phyloP scores from a whole-genome alignment of 305 asterid genomes.

The Nicotiana rustica region DNA sequence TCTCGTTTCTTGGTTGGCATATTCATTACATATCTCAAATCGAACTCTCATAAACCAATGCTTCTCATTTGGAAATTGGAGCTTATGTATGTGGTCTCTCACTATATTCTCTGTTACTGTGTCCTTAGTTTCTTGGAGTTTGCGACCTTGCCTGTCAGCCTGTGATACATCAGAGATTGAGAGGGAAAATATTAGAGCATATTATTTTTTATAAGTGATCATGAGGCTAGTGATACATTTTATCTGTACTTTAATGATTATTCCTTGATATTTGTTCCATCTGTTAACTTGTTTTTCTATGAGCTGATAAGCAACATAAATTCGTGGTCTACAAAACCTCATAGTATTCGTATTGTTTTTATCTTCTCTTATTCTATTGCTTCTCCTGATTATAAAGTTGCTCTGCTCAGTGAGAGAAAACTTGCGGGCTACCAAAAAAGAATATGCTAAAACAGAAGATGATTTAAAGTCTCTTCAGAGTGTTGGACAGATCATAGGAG shows the following conservation, averaged over 20 bases:
- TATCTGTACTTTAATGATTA: background rate
- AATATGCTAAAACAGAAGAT: constrained; percentile 90
- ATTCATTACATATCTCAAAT: background rate
- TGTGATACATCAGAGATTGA: background rate
- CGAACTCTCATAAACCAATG: background rate
- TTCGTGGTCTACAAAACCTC: background rate
- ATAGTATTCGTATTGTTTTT: background rate
- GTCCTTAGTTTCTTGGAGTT: background rate
- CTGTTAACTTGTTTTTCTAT: background rate
- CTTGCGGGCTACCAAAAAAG: constrained; percentile 80
- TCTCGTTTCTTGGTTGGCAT: background rate
- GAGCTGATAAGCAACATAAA: background rate
- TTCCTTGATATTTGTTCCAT: background rate
- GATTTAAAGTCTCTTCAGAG: constrained; percentile 97
- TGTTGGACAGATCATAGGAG: constrained; percentile 98
- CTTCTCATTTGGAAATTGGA: background rate
- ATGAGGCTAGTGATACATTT: background rate
- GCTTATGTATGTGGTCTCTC: background rate
- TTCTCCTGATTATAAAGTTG: constrained; percentile 15
- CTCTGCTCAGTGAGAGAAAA: constrained; percentile 66
- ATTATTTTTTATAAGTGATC: background rate
- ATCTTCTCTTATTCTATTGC: background rate
- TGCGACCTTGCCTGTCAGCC: background rate
- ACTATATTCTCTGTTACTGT: background rate
- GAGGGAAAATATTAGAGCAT: background rate